Evolutionary conservation across 2,329 filamentous ascomycete genomes (phyloP), one percentile per base, ranked within the genome.

Genomic region (Chaetomiaceae sp.): DNA sequence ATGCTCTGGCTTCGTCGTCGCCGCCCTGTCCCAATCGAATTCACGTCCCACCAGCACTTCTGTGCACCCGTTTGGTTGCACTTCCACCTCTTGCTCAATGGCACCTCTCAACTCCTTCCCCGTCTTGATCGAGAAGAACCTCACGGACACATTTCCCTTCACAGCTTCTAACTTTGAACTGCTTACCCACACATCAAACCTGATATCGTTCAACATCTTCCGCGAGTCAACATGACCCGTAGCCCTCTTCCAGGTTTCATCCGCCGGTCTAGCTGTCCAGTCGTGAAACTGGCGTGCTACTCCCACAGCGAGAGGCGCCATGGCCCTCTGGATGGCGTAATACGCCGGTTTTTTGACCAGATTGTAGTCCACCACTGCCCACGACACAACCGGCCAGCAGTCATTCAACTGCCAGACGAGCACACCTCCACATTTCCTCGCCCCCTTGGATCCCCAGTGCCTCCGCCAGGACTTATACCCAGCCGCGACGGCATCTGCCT

Each of bases 391-490:
- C 2, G 83, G 83, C 82, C 82, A 87, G 67, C 81, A 85, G 67
- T 87, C 84, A 61, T 87, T 87, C 47, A 87, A 71, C 69, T 86
- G 84, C 84, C 84, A 87, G 5, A 86, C 80, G 38, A 87, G 68
- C 10, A 80, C 81, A 16, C 84, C 84, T 44, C 81, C 81, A 61
- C 84, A 87, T 75, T 67, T 81, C 61, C 62, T 79, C 72, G 42
- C 78, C 73, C 58, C 77, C 73, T 53, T 76, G 78, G 60, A 73
- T 63, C 74, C 73, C 83, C 83, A 86, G 63, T 83, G 75, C 44
- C 78, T 75, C 48, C 82, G 72, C 82, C 83, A 79, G 1, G 70
- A 65, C 36, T 73, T 69, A 60, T 78, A 78, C 2, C 75, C 75
- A 32, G 64, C 69, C 2, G 69, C 68, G 48, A 79, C 65, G 45